Base-by-base conservation (phyloP, 768 basidiomycete species). In the Boletus eberwhitei region DNA sequence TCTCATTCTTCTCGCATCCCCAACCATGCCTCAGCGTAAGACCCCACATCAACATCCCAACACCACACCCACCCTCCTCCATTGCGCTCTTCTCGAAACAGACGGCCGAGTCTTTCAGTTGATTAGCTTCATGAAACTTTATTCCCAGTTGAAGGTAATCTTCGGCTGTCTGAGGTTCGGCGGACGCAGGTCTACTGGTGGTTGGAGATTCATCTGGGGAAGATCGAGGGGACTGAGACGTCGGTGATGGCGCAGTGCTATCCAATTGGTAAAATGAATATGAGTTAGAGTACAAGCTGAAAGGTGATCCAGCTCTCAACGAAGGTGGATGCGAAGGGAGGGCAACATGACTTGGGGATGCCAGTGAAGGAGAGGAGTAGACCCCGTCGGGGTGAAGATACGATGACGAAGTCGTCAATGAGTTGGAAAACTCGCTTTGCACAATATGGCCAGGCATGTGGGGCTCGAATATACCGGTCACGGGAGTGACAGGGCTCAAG, bases 21-120 rank as follows among this genome's bases (percentile, higher is more conserved):
- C 93, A 96, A 2, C 92, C 93, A 67, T 93, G 90, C 48, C 93
- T 76, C 63, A 93, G 73, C 31, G 90, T 77, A 39, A 96, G 73
- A 0, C 93, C 93, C 81, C 88, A 94, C 89, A 96, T 92, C 55
- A 95, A 71, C 91, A 93, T 94, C 17, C 93, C 93, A 5, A 91
- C 84, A 2, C 87, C 87, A 64, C 88, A 93, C 2, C 91, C 93
- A 2, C 92, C 92, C 48, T 77, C 73, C 56, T 82, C 75, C 50
- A 76, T 88, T 12, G 90, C 90, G 43, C 85, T 83, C 71, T 79
- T 80, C 73, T 93, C 90, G 65, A 93, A 92, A 68, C 77, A 90
- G 24, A 68, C 64, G 0, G 88, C 90, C 12, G 86, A 86, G 61
- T 89, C 87, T 42, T 67, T 65, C 5, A 93, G 74, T 40, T 82